Base-by-base conservation (phyloP, 164 flowering plant species). In the Litsea cubeba region DNA sequence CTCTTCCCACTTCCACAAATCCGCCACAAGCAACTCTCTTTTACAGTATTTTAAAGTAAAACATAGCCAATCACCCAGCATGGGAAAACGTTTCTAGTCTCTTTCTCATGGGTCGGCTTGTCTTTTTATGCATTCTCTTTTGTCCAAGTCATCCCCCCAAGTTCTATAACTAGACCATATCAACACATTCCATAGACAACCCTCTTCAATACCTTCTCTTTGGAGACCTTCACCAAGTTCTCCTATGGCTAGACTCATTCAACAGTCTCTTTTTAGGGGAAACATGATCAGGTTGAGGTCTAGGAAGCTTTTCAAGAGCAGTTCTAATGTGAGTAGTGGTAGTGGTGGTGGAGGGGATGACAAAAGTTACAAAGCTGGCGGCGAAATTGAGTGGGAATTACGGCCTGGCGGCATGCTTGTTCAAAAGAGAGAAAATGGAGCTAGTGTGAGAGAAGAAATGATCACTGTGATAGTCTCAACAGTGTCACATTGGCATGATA, bases 341-440 rank as follows among this genome's bases (percentile, higher is more conserved):
- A 68, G 74, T 30, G 35, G 35, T 20, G 60, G 65, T 65, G 57
- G 15, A 12, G 81, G 64, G 14, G 78, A 49, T 30, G 75, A 60
- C n/a, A 72, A 69, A 32, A 77, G 76, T 22, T 68, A 73, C 74
- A 26, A 26, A 15, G 72, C 32, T 30, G 5, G 26, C 40, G 76
- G 76, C 10, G 93, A 90, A 50, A 87, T 89, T 67, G 83, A 90
- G 72, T 93, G 98, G 98, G 98, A 93, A 26, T 75, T 91, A 12
- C 72, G 97, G 76, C 98, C 98, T 0, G 97, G 98, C 0, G 95
- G 98, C 1, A 91, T 93, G 97, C 90, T 93, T 71, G 98, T 93
- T 72, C 98, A 93, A 70, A 93, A 86, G 83, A 87, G 98, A 80
- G 91, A 86, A 63, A 69, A 68, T 58, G 84, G 78, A 25, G 79